Evolutionary conservation across 805 yeast genomes (phyloP).

Genomic region (Nakazawaea ernobii): DNA sequence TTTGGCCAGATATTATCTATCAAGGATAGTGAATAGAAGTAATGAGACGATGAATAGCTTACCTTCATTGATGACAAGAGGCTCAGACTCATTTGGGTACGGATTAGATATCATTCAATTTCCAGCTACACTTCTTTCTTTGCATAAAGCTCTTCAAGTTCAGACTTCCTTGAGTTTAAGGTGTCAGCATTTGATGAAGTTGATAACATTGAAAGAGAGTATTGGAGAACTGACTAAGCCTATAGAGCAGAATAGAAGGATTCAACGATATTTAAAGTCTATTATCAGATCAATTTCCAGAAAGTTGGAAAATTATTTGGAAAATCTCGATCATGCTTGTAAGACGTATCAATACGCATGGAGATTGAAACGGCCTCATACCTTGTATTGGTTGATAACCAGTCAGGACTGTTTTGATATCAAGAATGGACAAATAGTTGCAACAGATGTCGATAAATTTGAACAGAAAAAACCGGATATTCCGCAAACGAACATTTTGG

Average conservation of each 20-base stretch:
- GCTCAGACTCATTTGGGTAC: neutral
- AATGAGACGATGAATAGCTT: slow-evolving; percentile 3
- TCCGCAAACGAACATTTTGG: slow-evolving; percentile 1
- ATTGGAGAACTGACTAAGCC: neutral
- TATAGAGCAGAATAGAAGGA: neutral
- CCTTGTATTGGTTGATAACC: slow-evolving; percentile 7
- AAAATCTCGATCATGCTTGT: slow-evolving; percentile 5
- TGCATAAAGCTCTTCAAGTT: slow-evolving; percentile 6
- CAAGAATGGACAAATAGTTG: neutral
- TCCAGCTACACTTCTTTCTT: slow-evolving; percentile 7
- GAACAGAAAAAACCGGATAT: neutral
- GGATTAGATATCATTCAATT: slow-evolving; percentile 8
- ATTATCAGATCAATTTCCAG: slow-evolving; percentile 4
- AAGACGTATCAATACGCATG: slow-evolving; percentile 10
- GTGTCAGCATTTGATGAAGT: slow-evolving; percentile 7
- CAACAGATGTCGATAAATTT: neutral
- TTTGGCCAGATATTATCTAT: slow-evolving; percentile 6
- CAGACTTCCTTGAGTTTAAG: slow-evolving; percentile 7
- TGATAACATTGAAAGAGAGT: neutral
- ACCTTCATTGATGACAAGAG: slow-evolving; percentile 3
- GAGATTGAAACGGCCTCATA: slow-evolving; percentile 10
- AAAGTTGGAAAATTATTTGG: slow-evolving; percentile 6
- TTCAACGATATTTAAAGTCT: slow-evolving; percentile 1
- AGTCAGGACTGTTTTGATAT: slow-evolving; percentile 9
- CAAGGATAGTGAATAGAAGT: slow-evolving; percentile 1